Conservation (phyloP, 768 basidiomycete genomes). For the Cystofilobasidium macerans region DNA sequence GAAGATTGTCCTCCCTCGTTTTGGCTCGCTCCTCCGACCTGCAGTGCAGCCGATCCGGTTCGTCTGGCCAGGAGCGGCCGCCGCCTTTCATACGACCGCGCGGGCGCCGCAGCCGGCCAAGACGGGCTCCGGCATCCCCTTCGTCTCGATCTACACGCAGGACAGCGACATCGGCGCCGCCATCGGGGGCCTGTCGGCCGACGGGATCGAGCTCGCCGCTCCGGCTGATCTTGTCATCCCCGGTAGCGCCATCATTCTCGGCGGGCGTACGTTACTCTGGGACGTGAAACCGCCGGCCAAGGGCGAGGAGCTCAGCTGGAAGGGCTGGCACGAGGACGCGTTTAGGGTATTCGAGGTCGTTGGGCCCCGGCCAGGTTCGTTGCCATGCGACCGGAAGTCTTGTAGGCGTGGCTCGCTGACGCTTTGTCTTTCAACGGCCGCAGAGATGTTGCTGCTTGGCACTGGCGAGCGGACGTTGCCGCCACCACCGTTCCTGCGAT, state of each 20-base stretch:
- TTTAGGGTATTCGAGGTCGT: constrained; percentile 73
- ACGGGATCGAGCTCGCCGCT: neutral
- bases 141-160: neutral
- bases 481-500: constrained; percentile 56
- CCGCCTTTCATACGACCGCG: neutral
- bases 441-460: constrained; percentile 83
- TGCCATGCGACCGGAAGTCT: too few relatives aligned
- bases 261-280: constrained; percentile 82
- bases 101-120: too few relatives aligned
- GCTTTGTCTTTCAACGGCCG: too few relatives aligned
- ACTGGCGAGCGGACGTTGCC: constrained; percentile 64
- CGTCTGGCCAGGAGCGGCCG: too few relatives aligned
- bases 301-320: constrained; percentile 42
- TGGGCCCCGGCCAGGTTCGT: constrained; percentile 72
- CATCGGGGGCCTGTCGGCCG: neutral
- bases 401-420: too few relatives aligned
- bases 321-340: constrained; percentile 59
- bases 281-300: constrained; percentile 51
- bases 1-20: too few relatives aligned
- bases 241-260: constrained; percentile 68
- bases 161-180: neutral
- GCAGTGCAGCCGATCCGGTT: too few relatives aligned
- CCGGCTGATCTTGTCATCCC: constrained; percentile 44
- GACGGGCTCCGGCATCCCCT: neutral
- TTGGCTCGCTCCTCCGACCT: too few relatives aligned